Evolutionary conservation across 2,329 filamentous ascomycete genomes (phyloP), one percentile per base, ranked within the genome.

Genomic region (Talaromyces piceae): DNA sequence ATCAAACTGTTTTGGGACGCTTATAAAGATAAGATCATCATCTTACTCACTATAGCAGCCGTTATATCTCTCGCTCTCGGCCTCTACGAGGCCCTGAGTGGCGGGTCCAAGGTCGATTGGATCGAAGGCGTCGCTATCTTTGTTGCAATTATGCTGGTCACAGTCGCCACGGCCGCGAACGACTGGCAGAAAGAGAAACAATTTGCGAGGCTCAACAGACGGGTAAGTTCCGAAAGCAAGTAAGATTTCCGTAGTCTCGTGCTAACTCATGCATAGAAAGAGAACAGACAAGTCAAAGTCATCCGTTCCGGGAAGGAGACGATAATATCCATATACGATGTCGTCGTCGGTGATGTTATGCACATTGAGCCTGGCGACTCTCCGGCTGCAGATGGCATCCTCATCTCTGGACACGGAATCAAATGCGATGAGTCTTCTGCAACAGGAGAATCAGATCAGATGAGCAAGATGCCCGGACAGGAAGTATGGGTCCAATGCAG

Each of bases 391-490:
- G 85, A 88, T 61, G 85, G 85, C 5, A 76, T 87, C 49, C 79
- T 88, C 54, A 82, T 88, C 54, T 73, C 77, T 9, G 82, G 83
- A 1, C 79, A 85, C 56, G 80, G 80, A 37, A 67, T 87, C 54
- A 83, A 84, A 64, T 88, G 84, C 59, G 85, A 88, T 58, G 85
- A 88, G 61, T 87, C 83, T 2, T 86, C 84, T 9, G 82, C 83
- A 1, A 88, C 85, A 11, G 85, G 85, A 57, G 85, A 88, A 67
- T 87, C 84, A 0, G 84, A 88, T 59, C 77, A 83, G 47, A 78
- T 87, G 65, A 83, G 81, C 66, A 88, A 88, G 69, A 80, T 77
- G 0, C 65, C 73, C 4, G 83, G 77, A 11, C 73, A 81, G 16
- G 77, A 81, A 54, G 81, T 82, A 31, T 82, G 77, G 69, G 69